These are phyloP conservation scores for Oryza coarctata DNA, from an alignment of 176 grass and related monocot genomes.

Conservation along the genomic window DNA sequence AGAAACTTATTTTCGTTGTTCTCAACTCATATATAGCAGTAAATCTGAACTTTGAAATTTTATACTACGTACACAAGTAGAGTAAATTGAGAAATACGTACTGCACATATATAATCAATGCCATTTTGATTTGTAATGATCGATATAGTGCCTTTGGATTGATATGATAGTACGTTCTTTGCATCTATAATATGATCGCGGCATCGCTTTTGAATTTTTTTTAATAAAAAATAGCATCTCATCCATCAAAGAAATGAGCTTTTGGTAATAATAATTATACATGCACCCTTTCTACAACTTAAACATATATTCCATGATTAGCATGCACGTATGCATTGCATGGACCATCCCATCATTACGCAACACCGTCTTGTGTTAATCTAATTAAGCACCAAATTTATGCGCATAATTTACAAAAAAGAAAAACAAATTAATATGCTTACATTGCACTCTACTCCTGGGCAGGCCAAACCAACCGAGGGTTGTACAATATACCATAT, in stretches of 20 bases:
- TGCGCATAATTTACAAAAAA: not conserved
- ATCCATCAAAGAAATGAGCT: not conserved
- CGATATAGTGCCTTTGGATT: too few relatives aligned
- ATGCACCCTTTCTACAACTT: not conserved
- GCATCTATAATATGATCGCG: too few relatives aligned
- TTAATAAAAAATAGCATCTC: not conserved
- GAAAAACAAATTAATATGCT: not conserved
- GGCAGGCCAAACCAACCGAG: not conserved
- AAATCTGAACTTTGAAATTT: not conserved
- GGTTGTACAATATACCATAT: not conserved
- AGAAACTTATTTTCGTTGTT: not conserved
- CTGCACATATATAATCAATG: not conserved
- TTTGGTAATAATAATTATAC: not conserved
- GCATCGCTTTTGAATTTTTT: too few relatives aligned
- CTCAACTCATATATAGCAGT: not conserved
- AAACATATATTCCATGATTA: not conserved
- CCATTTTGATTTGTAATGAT: too few relatives aligned
- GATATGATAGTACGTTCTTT: too few relatives aligned
- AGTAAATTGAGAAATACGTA: not conserved
- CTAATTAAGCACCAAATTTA: not conserved
- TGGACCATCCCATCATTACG: not conserved
- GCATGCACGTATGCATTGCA: not conserved
- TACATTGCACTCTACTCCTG: slow-evolving; percentile 24
- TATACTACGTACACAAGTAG: not conserved
- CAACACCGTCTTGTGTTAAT: not conserved